Conservation (phyloP, 495 filamentous ascomycete genomes). For the Sabuloglossum arenarium region DNA sequence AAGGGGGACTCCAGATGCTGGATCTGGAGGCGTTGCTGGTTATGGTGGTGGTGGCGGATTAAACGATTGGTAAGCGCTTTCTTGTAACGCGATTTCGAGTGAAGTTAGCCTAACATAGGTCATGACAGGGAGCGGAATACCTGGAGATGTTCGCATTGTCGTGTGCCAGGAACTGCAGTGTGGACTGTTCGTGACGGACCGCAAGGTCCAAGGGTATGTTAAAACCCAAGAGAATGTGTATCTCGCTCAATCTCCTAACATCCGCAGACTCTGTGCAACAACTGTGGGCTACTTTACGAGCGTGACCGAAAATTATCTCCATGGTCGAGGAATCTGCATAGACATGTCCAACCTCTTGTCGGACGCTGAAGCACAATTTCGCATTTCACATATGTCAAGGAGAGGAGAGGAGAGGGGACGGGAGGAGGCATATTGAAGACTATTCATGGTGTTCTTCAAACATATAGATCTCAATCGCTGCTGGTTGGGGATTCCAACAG, state of each 20-base stretch:
- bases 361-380: neutral
- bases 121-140: slow-evolving; percentile 43
- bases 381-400: neutral
- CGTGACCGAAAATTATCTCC: slow-evolving; percentile 66
- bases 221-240: neutral
- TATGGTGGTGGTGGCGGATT: slow-evolving; percentile 47
- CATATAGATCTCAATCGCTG: neutral
- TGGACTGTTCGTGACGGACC: slow-evolving; percentile 94
- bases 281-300: slow-evolving; percentile 79
- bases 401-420: neutral
- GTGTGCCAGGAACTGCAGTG: slow-evolving; percentile 67
- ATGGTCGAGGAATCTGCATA: slow-evolving; percentile 64
- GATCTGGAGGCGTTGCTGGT: slow-evolving; percentile 38
- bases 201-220: slow-evolving; percentile 49
- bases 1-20: slow-evolving; percentile 55
- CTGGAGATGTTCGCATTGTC: slow-evolving; percentile 86
- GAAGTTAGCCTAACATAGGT: neutral
- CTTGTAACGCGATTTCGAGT: neutral
- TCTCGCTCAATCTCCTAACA: neutral
- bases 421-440: neutral
- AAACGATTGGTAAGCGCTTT: slow-evolving; percentile 36
- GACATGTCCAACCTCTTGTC: slow-evolving; percentile 27
- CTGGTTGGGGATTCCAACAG: neutral
- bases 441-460: neutral
- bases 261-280: slow-evolving; percentile 69